Base-by-base conservation (phyloP, 495 filamentous ascomycete species). In the Choiromyces venosus region DNA sequence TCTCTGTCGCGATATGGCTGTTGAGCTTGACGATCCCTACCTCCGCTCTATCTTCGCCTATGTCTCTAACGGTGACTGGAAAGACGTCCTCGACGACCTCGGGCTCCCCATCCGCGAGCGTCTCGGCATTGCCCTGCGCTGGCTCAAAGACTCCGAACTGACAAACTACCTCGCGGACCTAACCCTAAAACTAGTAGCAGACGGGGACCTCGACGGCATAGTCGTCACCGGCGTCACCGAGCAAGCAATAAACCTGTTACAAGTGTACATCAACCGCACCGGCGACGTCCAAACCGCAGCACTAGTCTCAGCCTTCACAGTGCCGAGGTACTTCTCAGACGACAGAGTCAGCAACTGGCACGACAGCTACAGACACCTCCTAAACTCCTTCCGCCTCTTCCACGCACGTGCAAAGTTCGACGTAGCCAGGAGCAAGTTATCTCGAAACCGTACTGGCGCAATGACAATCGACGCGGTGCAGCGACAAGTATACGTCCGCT, bases 21-120 rank as follows among this genome's bases (percentile, higher is more conserved):
- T 87, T 61, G 87, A 90, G 72, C 85, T 90, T 18, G 86, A 86
- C 0, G 95, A 99, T 76, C 92, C 93, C 0, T 97, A 97, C 79
- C 87, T 95, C 14, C 89, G 93, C 68, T 93, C 94, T 0, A 91
- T 99, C 70, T 91, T 97, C n/a, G 90, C 92, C n/a, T 89, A 93
- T 69, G 93, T 97, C 68, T 90, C 92, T 67, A 93, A 91, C 35
- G 93, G 93, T 10, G 88, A 96, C 81, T 98, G 95, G 95, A 84
- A 88, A 37, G 88, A 88, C 16, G 92, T 98, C 33, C 88, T 92
- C 71, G 87, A 92, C 68, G 93, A 97, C 81, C 85, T 86, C 5
- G 92, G 93, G 39, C 86, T 99, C 0, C 93, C 95, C 0, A 86
- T 98, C 19, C 88, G 88, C 61, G 92, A 97, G 75, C 92, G 96